A percentile compares a stretch with the other conserved stretches of the same genome.
phyloP scores from a whole-genome alignment of 768 basidiomycete species.

The Tricholoma furcatifolium region DNA sequence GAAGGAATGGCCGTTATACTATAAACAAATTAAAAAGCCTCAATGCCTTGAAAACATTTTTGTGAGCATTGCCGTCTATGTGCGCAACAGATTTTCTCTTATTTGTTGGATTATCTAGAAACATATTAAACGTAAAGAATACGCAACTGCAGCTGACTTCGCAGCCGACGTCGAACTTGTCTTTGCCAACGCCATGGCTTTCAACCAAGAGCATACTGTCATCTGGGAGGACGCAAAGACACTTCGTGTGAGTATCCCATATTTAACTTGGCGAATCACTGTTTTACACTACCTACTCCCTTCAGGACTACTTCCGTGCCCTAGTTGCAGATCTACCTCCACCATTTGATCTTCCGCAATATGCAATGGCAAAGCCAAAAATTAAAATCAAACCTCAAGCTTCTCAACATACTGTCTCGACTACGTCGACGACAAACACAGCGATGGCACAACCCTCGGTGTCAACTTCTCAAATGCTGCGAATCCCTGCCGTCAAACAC shows the following conservation, averaged over 20 bases:
- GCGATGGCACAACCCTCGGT: conserved; percentile 15
- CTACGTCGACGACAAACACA: conserved; percentile 12
- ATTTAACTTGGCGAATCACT: conserved; percentile 5
- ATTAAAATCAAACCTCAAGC: conserved; percentile 68
- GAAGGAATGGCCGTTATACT: conserved; percentile 78
- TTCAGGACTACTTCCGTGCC: conserved; percentile 69
- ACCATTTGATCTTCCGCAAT: conserved; percentile 62
- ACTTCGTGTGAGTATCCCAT: conserved; percentile 51
- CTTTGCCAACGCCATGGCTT: conserved; percentile 84
- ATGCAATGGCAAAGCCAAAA: conserved; percentile 54
- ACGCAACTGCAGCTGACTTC: conserved; percentile 64
- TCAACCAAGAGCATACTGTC: conserved; percentile 82
- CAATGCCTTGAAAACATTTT: conserved; percentile 77
- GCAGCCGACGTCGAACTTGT: conserved; percentile 87
- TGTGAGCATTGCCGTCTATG: conserved; percentile 40
- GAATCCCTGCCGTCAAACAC: conserved; percentile 32
- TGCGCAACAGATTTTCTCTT: conserved; percentile 5
- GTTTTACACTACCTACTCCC: conserved; percentile 6
- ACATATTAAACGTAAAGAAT: conserved; percentile 80
- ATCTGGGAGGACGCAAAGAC: conserved; percentile 79
- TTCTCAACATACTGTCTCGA: conserved; percentile 27
- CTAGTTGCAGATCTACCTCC: conserved; percentile 78
- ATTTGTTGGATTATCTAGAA: conserved; percentile 43
- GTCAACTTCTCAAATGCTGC: conserved; percentile 29
- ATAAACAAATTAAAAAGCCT: conserved; percentile 75